Evolutionary conservation across 306 rosid species (phyloP).

Genomic region (Lablab purpureus): DNA sequence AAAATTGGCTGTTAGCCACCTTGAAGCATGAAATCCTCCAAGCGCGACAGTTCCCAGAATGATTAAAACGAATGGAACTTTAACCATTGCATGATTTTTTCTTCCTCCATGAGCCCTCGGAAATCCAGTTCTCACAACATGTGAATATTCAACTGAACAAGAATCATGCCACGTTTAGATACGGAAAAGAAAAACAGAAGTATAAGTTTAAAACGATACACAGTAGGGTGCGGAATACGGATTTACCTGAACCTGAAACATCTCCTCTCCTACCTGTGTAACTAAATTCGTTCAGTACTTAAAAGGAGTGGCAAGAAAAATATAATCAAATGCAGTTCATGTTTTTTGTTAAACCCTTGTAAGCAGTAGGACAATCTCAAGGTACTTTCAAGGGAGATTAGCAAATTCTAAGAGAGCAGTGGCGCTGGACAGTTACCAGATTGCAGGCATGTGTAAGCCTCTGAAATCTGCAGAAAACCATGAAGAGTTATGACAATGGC

Average conservation of each 20-base stretch:
- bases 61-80: slow-evolving; percentile 66
- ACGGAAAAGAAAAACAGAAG: slow-evolving; percentile 16
- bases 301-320: slow-evolving; percentile 13
- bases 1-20: slow-evolving; percentile 51
- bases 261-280: slow-evolving; percentile 61
- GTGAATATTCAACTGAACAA: slow-evolving; percentile 56
- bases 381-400: slow-evolving; percentile 29
- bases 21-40: slow-evolving; percentile 69
- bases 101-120: slow-evolving; percentile 68
- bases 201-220: background rate
- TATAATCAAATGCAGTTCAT: slow-evolving; percentile 13
- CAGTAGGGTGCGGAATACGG: slow-evolving; percentile 18
- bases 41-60: slow-evolving; percentile 73
- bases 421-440: slow-evolving; percentile 59
- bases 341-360: slow-evolving; percentile 5
- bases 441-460: slow-evolving; percentile 70
- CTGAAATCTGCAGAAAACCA: slow-evolving; percentile 72
- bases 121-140: slow-evolving; percentile 76
- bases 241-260: slow-evolving; percentile 60
- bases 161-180: slow-evolving; percentile 21
- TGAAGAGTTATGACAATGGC: slow-evolving; percentile 13
- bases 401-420: slow-evolving; percentile 21
- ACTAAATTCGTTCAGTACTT: slow-evolving; percentile 42
- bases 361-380: slow-evolving; percentile 1
- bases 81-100: slow-evolving; percentile 60